Evolutionary conservation across 352 stramenopile species (phyloP), one percentile per base, ranked within the genome.

Genomic region (Globisporangium cederbergense): DNA sequence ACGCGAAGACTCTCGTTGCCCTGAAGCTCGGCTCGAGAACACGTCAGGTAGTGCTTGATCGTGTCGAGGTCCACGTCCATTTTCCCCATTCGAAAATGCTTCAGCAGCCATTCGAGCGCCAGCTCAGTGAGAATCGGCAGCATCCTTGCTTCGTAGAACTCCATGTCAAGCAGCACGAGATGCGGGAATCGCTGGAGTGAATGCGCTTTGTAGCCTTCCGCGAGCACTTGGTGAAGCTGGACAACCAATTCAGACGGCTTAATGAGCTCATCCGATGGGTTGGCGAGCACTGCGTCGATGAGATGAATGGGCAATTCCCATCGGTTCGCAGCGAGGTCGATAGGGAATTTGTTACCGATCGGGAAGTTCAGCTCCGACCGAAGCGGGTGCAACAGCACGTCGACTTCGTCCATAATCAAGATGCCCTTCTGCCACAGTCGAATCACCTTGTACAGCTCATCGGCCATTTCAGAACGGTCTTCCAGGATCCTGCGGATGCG

Each of bases 111-210:
- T 32, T 82, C 58, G 25, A 95, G 75, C 14, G 86, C 83, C 42
- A 96, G 78, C 32, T 91, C 77, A 1, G 97, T 96, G 25, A 99
- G 77, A 30, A 99, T 67, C 14, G 94, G 95, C 65, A 98, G 88
- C 65, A 99, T 88, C 42, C 93, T 75, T 14, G 72, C 69, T 63
- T 97, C 83, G 70, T 99, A 99, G 63, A 98, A 99, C 14, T 92
- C 81, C 72, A 91, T 90, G 68, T 98, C 96, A n/a, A 99, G 75
- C 14, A 99, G 73, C 46, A 99, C 96, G 57, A 99, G 75, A 74
- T 99, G 98, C 13, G 98, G 98, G 60, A 97, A 99, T 54, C 94
- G 85, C 72, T 99, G 97, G 18, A 99, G 76, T 14, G 96, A 89
- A 62, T 99, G 98, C 42, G 80, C 76, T 45, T 72, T 65, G 58